Evolutionary conservation across 805 yeast genomes (phyloP), one percentile per base, ranked within the genome.

Genomic region (Hagleromyces aurorensis): DNA sequence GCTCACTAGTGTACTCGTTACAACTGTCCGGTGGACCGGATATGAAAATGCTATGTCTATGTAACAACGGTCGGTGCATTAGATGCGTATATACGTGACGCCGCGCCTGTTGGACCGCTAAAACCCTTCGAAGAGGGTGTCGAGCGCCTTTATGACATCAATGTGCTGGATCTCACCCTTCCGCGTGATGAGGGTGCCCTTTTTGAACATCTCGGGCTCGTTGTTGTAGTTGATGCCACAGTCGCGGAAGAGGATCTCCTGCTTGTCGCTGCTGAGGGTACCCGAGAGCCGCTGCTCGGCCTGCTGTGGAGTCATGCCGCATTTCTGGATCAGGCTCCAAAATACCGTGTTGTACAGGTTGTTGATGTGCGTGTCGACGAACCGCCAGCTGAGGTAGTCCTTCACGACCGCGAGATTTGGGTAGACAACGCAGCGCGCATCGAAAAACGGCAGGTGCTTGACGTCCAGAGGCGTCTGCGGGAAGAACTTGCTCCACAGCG

Each of bases 361-460:
- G 55, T 91, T 91, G 32, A 91, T 91, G 59, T 91, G 98, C 29
- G 91, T 91, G 52, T 91, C 98, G 1, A 79, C 97, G 51, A 84
- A 96, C 42, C 98, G 69, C 98, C 98, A 91, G 33, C 81, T 63
- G 40, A 91, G 70, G 51, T 91, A 91, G 54, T 89, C 97, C 33
- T 83, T 65, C 2, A 89, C 63, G 1, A 64, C 59, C 4, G 60
- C 46, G 11, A 62, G 40, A 32, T 67, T 72, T 0, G 98, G 98
- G 44, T 91, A 91, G 1, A 74, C 58, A 6, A 91, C 91, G 2
- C 93, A 93, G 26, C 98, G 62, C 0, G 93, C 86, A 55, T 91
- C 98, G 54, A 91, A 91, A 10, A 81, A 75, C 0, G 98, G 97
- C 19, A 89, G 52, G 35, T 76, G 66, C 9, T 63, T 69, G 1